Percentiles rank a stretch among this genome's conserved stretches.
These are phyloP conservation scores for Tolypocladium album DNA, from an alignment of 2,329 filamentous ascomycete genomes.

Conservation along the genomic window DNA sequence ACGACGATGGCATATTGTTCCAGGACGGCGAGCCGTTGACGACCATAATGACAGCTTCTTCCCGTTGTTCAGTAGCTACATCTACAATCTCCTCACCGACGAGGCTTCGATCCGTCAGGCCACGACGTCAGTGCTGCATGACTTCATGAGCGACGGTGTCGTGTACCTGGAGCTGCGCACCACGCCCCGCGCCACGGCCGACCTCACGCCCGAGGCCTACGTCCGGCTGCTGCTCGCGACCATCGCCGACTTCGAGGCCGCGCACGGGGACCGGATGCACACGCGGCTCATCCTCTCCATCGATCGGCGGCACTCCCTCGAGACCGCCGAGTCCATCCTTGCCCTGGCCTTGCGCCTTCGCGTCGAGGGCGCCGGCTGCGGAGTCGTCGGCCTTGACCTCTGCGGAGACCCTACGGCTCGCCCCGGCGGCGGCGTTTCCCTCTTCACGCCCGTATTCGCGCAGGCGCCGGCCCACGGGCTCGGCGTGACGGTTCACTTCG, in stretches of 20 bases:
- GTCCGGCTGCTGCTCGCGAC: conserved; percentile 53
- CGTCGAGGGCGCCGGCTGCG: conserved; percentile 25
- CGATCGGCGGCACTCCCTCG: conserved; percentile 51
- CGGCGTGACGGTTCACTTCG: conserved; percentile 67
- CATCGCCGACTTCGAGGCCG: conserved; percentile 41
- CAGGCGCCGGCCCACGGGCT: conserved; percentile 45
- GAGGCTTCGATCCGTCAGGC: conserved; percentile 47
- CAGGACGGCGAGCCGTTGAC: neutral
- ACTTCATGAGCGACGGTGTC: conserved; percentile 62
- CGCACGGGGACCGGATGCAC: conserved; percentile 32
- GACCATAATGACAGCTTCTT: conserved; percentile 50
- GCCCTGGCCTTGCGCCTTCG: conserved; percentile 41
- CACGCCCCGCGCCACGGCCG: conserved; percentile 56
- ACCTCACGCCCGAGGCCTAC: conserved; percentile 52
- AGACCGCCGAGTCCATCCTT: conserved; percentile 53
- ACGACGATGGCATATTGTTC: too few relatives aligned
- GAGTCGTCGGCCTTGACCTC: conserved; percentile 64
- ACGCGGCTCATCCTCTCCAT: conserved; percentile 63
- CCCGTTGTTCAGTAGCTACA: conserved; percentile 66
- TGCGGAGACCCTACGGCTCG: conserved; percentile 57
- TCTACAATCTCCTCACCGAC: conserved; percentile 64
- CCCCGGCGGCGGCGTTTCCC: conserved; percentile 44
- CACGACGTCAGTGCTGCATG: conserved; percentile 51
- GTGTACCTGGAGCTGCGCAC: conserved; percentile 72
- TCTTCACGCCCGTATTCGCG: conserved; percentile 49